Percentiles rank a stretch among this genome's conserved stretches.
Evolutionary conservation across 1,284 basidiomycete species (phyloP).

Genomic region (Pseudomicrostroma phylloplanum): DNA sequence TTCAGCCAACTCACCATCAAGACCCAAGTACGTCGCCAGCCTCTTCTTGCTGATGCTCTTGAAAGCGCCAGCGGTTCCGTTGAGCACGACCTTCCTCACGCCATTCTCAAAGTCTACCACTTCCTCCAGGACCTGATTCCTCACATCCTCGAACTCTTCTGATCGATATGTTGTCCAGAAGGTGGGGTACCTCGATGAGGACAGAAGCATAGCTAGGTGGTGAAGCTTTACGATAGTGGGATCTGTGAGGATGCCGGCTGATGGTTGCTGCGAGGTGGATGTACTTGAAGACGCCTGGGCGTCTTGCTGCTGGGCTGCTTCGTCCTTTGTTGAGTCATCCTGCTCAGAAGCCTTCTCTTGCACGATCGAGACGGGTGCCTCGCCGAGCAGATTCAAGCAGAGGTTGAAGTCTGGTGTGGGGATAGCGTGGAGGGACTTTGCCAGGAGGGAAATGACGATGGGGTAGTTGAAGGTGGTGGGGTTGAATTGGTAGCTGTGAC

Average conservation of each 20-base stretch:
- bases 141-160: slow-evolving; percentile 62
- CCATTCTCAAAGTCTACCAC: slow-evolving; percentile 73
- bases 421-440: slow-evolving; percentile 81
- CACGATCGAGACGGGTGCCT: slow-evolving; percentile 48
- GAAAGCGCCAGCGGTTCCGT: slow-evolving; percentile 72
- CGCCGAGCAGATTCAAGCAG: slow-evolving; percentile 80
- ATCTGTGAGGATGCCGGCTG: slow-evolving; percentile 42
- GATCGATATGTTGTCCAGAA: slow-evolving; percentile 64
- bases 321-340: slow-evolving; percentile 18
- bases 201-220: slow-evolving; percentile 68
- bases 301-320: slow-evolving; percentile 57
- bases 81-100: slow-evolving; percentile 67
- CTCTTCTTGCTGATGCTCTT: slow-evolving; percentile 66
- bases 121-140: slow-evolving; percentile 71
- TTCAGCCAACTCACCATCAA: slow-evolving; percentile 56
- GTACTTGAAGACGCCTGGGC: slow-evolving; percentile 54
- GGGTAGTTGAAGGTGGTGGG: slow-evolving; percentile 84
- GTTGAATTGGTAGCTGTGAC: slow-evolving; percentile 88
- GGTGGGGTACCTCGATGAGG: slow-evolving; percentile 79
- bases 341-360: slow-evolving; percentile 18
- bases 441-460: slow-evolving; percentile 85
- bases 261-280: slow-evolving; percentile 12
- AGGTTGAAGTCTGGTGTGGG: slow-evolving; percentile 80
- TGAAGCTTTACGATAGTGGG: slow-evolving; percentile 69
- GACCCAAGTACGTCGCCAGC: slow-evolving; percentile 66